Evolutionary conservation across 2,329 filamentous ascomycete species (phyloP).

Genomic region (Ascochyta viciae-villosae): DNA sequence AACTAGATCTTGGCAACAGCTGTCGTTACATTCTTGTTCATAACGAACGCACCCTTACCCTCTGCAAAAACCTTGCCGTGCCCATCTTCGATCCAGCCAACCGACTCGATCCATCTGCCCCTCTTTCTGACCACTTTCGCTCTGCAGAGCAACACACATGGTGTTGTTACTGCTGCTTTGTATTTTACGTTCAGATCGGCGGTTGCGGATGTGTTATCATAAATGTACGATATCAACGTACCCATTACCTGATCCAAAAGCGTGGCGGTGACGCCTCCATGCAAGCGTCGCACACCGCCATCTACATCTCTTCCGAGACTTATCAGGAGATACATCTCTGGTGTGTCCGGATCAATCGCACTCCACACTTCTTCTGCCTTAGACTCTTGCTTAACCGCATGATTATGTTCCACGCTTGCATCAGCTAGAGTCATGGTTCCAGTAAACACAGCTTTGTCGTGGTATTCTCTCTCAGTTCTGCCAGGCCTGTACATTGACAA

Average conservation of each 20-base stretch:
- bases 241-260: conserved; percentile 41
- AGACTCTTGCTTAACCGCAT: background rate
- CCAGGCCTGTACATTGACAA: conserved; percentile 31
- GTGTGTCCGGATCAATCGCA: conserved; percentile 20
- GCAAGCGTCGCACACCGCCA: conserved; percentile 27
- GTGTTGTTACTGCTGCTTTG: conserved; percentile 32
- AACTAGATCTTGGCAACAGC: background rate
- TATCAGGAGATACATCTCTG: conserved; percentile 30
- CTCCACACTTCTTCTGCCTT: conserved; percentile 23
- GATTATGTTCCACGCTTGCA: background rate
- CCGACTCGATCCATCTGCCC: conserved; percentile 32
- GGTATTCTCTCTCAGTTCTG: conserved; percentile 7
- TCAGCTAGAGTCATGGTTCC: conserved; percentile 9
- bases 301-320: conserved; percentile 32
- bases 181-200: conserved; percentile 35
- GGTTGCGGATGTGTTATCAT: conserved; percentile 26
- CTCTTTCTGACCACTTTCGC: conserved; percentile 30
- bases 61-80: conserved; percentile 33
- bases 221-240: conserved; percentile 21
- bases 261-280: conserved; percentile 36
- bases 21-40: conserved; percentile 17
- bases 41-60: conserved; percentile 27
- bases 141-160: conserved; percentile 28
- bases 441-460: conserved; percentile 14
- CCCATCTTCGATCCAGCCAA: conserved; percentile 36